Percentiles rank a stretch among this genome's conserved stretches.
phyloP scores from a whole-genome alignment of 2,329 filamentous ascomycete species.

The Polychaeton citri region DNA sequence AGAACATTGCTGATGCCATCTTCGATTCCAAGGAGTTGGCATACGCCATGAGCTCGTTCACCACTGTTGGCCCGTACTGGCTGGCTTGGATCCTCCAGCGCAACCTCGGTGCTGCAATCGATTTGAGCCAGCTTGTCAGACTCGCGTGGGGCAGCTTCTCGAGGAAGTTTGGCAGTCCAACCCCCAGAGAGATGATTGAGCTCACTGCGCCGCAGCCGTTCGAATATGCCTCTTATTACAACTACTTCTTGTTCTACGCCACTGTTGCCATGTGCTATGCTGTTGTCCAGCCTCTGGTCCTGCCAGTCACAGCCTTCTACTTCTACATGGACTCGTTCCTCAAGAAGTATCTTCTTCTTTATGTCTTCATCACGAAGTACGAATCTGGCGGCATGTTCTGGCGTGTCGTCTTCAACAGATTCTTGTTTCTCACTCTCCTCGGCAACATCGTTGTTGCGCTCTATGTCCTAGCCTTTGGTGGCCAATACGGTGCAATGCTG shows the following conservation, averaged over 20 bases:
- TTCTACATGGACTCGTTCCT: conserved; percentile 76
- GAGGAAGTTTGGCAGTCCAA: conserved; percentile 73
- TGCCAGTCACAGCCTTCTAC: conserved; percentile 79
- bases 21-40: conserved; percentile 12
- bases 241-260: conserved; percentile 90
- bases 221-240: conserved; percentile 94
- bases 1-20: conserved; percentile 54
- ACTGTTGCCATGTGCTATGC: conserved; percentile 80
- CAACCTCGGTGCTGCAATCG: conserved; percentile 83
- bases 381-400: conserved; percentile 91
- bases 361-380: conserved; percentile 92
- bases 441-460: conserved; percentile 68
- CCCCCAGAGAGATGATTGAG: conserved; percentile 81
- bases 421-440: conserved; percentile 69
- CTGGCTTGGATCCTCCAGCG: conserved; percentile 86
- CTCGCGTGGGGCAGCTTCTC: conserved; percentile 74
- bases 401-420: conserved; percentile 83
- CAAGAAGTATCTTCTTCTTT: conserved; percentile 85
- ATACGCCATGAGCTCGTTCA: conserved; percentile 41
- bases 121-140: conserved; percentile 78
- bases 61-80: conserved; percentile 80
- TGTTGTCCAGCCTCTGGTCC: conserved; percentile 71
- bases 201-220: conserved; percentile 84
- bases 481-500: conserved; percentile 47
- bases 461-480: conserved; percentile 48